Evolutionary conservation across 2,329 filamentous ascomycete species (phyloP).

Genomic region (Coniochaeta sp.): DNA sequence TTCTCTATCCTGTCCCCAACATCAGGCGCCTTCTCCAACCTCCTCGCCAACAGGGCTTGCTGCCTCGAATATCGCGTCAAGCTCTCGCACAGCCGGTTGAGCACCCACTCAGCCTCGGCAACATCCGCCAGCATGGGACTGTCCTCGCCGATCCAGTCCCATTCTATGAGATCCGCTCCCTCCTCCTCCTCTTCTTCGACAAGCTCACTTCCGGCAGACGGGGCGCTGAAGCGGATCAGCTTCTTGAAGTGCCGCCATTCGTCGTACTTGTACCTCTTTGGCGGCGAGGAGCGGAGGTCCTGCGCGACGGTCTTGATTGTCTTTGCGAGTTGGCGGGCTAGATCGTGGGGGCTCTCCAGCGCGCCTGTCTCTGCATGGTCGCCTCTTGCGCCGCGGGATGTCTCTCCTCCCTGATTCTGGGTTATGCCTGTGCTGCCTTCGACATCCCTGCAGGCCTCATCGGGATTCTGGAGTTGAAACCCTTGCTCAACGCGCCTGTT

Average conservation of each 20-base stretch:
- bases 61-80: constrained; percentile 29
- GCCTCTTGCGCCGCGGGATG: constrained; percentile 8
- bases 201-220: constrained; percentile 17
- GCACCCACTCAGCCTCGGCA: constrained; percentile 58
- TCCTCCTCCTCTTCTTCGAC: constrained; percentile 39
- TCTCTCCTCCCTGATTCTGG: neutral
- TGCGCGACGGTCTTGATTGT: constrained; percentile 47
- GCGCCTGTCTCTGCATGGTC: constrained; percentile 35
- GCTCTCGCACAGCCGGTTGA: constrained; percentile 59
- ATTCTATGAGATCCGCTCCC: constrained; percentile 50
- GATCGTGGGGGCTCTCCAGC: constrained; percentile 31
- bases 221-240: constrained; percentile 48
- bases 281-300: constrained; percentile 37
- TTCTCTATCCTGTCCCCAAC: neutral
- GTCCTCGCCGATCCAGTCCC: constrained; percentile 66
- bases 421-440: neutral
- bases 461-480: constrained; percentile 21
- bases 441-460: constrained; percentile 8
- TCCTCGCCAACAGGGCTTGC: neutral
- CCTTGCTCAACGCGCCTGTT: constrained; percentile 29
- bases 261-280: constrained; percentile 54
- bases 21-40: neutral
- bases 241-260: constrained; percentile 62
- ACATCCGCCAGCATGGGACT: constrained; percentile 58
- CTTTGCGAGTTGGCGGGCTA: constrained; percentile 47